phyloP scores from a whole-genome alignment of 768 basidiomycete genomes.

The Termitomyces sp. region DNA sequence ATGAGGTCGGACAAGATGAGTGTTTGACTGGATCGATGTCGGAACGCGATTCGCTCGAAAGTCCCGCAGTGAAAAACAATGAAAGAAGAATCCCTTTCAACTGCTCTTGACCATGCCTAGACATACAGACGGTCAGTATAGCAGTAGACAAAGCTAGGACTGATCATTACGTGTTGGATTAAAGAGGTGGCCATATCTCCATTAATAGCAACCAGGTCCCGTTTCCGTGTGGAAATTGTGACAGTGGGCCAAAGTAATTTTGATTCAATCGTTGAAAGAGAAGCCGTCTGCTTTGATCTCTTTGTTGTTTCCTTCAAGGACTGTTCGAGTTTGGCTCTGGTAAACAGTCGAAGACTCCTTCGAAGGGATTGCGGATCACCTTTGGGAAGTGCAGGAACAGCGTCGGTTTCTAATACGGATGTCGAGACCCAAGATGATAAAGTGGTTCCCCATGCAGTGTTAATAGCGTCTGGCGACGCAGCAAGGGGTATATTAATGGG shows the following conservation, averaged over 20 bases:
- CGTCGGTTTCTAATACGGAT: background rate
- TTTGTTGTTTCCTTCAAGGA: background rate
- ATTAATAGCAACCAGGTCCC: background rate
- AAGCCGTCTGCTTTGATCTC: background rate
- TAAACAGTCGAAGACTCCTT: background rate
- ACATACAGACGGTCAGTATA: background rate
- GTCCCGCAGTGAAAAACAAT: conserved; percentile 1
- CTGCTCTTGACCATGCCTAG: conserved; percentile 6
- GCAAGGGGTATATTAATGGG: background rate
- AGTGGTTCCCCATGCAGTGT: background rate
- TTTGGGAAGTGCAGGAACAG: too few species aligned
- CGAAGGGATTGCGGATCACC: background rate
- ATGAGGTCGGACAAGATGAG: conserved; percentile 5
- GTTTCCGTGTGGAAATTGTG: background rate
- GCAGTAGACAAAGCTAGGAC: background rate
- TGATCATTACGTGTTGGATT: conserved; percentile 1
- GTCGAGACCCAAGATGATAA: background rate
- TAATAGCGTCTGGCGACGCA: background rate
- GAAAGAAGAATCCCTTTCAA: conserved; percentile 7
- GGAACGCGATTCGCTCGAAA: conserved; percentile 5
- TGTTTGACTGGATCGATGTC: conserved; percentile 1
- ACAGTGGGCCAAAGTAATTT: background rate
- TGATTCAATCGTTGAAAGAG: background rate
- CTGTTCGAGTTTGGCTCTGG: background rate
- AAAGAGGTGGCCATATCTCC: background rate